These are phyloP conservation scores for Mycena kentingensis DNA, from an alignment of 768 basidiomycete genomes.

Conservation along the genomic window DNA sequence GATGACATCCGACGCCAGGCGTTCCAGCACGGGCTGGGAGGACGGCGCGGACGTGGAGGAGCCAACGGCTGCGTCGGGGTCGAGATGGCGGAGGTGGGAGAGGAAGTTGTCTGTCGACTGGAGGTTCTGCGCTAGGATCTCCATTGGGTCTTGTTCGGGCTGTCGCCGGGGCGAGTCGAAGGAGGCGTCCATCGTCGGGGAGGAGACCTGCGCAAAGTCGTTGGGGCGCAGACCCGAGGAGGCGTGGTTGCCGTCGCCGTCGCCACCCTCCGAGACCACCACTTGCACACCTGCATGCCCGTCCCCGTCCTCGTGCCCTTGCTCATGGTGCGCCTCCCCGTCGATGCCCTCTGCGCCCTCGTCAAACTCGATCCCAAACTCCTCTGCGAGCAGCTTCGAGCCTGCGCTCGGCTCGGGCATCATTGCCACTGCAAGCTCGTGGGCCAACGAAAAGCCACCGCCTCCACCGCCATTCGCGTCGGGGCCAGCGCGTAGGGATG, in stretches of 20 bases:
- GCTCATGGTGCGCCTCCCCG: no score
- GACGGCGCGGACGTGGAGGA: conserved; percentile 31
- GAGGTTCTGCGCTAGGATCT: conserved; percentile 70
- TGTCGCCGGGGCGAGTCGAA: conserved; percentile 28
- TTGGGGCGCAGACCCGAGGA: no score
- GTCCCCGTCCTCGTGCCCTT: no score
- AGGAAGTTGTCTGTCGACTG: conserved; percentile 80
- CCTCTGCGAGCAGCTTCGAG: conserved; percentile 79
- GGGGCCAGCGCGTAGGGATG: conserved; percentile 48
- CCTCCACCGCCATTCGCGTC: conserved; percentile 44
- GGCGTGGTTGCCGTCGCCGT: conserved; percentile 45
- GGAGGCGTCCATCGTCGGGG: conserved; percentile 2
- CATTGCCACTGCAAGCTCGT: conserved; percentile 83
- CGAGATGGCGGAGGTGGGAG: conserved; percentile 67
- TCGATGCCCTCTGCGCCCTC: conserved; percentile 85
- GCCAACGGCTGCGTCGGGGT: conserved; percentile 48
- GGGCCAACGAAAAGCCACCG: conserved; percentile 73
- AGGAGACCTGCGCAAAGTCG: background rate
- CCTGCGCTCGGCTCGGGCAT: conserved; percentile 84
- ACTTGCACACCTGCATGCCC: conserved; percentile 27
- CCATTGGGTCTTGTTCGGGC: conserved; percentile 65
- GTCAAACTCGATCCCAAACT: conserved; percentile 88
- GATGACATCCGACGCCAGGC: conserved; percentile 73
- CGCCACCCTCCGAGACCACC: conserved; percentile 42
- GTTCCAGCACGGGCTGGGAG: conserved; percentile 58